These are phyloP conservation scores for Funneliformis geosporum DNA, from an alignment of 192 early-diverging fungal species.

Conservation along the genomic window DNA sequence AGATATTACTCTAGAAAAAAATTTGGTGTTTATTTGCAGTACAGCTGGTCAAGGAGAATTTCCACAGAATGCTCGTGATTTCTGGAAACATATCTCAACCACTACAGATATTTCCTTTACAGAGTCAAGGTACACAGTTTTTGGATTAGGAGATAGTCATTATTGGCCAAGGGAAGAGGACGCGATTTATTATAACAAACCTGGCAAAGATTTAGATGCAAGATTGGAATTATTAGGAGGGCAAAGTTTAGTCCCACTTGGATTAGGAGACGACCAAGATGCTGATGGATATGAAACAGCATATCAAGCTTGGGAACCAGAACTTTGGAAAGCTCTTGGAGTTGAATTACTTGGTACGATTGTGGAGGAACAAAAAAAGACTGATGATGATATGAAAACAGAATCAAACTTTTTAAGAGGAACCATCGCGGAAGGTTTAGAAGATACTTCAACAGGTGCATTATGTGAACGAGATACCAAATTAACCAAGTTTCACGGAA, in stretches of 20 bases:
- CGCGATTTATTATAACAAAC: slow-evolving; percentile 88
- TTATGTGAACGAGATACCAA: slow-evolving; percentile 89
- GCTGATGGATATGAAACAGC: slow-evolving; percentile 89
- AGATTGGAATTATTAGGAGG: slow-evolving; percentile 79
- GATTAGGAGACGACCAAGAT: slow-evolving; percentile 92
- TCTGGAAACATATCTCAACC: slow-evolving; percentile 74
- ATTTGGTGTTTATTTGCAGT: slow-evolving; percentile 75
- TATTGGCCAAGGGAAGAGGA: slow-evolving; percentile 96
- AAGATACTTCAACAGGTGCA: slow-evolving; percentile 80
- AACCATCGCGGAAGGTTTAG: slow-evolving; percentile 83
- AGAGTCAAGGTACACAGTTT: slow-evolving; percentile 75
- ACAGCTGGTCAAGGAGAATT: slow-evolving; percentile 98
- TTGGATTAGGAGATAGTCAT: slow-evolving; percentile 91
- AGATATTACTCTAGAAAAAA: slow-evolving; percentile 74
- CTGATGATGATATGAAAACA: slow-evolving; percentile 92
- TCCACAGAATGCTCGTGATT: slow-evolving; percentile 87
- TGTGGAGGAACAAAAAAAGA: slow-evolving; percentile 64
- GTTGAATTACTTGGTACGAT: slow-evolving; percentile 66
- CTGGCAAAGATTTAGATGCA: slow-evolving; percentile 83
- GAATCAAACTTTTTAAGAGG: slow-evolving; percentile 91
- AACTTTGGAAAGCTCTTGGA: slow-evolving; percentile 84
- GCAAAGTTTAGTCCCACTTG: slow-evolving; percentile 59
- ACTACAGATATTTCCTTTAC: slow-evolving; percentile 63
- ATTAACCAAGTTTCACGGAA: slow-evolving; percentile 96
- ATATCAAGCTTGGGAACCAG: slow-evolving; percentile 73